Evolutionary conservation across 495 filamentous ascomycete species (phyloP), one percentile per base, ranked within the genome.

Genomic region (Lentithecium fluviatile): DNA sequence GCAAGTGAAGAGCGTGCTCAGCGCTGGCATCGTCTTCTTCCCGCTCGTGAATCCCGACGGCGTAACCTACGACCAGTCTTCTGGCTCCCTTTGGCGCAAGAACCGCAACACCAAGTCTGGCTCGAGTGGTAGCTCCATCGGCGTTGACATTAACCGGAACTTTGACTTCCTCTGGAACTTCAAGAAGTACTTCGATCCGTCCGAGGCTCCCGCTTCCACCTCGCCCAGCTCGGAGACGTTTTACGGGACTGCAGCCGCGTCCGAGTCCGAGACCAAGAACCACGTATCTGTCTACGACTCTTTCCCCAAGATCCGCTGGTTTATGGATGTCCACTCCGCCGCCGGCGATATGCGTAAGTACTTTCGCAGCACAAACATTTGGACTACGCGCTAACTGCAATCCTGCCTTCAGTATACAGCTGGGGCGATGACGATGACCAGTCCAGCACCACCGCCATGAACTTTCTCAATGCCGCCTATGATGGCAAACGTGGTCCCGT

Each of bases 141-240:
- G 84, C 26, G 75, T 72, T n/a, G 84, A 87, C 65, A 78, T 84
- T 63, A 87, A 87, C 73, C 80, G 84, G 51, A 87, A 86, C 76
- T 87, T 84, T 82, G 68, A 78, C 25, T 77, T 72, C 63, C 61
- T 79, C 51, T 84, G 82, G 82, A 54, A 61, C 50, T 72, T 77
- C 15, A 58, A 20, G n/a, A 67, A 67, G 38, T 64, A 70, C 34
- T 76, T 75, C 60, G 69, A 69, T 26, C 69, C 75, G 37, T 77
- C 76, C 45, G 79, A 76, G 1, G 68, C 81, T 10, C 60, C 67
- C 6, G 73, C 73, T 8, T 84, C 81, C 0, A 77, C 79, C 6
- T 60, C 77, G 56, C 80, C 81, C 6, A 78, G 78, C 62, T 71
- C 66, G 20, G 76, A 85, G 64, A 75, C 75, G 8, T 87, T 77